Percentiles rank a stretch among this genome's conserved stretches.
Conservation (phyloP, 768 basidiomycete genomes). For the Boletellus sp. region DNA sequence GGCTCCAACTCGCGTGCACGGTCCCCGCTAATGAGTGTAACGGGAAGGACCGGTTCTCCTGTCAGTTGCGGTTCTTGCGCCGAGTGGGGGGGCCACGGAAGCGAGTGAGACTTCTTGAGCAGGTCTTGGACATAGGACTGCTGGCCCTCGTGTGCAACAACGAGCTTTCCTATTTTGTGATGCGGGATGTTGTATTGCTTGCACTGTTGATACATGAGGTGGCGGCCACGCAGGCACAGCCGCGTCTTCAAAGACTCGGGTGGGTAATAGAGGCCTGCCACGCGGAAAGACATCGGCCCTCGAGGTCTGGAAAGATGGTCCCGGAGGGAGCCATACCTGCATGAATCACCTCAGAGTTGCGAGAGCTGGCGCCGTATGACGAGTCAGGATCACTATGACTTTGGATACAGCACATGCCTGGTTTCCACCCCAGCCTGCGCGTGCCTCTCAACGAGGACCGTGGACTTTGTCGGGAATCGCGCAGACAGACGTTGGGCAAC, state of each 20-base stretch:
- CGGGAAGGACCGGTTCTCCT: slow-evolving; percentile 47
- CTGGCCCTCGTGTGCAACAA: slow-evolving; percentile 74
- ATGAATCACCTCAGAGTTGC: slow-evolving; percentile 95
- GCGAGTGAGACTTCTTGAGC: slow-evolving; percentile 53
- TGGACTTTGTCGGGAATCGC: slow-evolving; percentile 63
- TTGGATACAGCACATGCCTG: slow-evolving; percentile 44
- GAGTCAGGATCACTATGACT: not conserved
- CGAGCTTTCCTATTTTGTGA: slow-evolving; percentile 81
- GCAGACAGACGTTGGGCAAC: slow-evolving; percentile 72
- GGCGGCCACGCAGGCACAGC: slow-evolving; percentile 82
- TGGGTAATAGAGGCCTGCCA: slow-evolving; percentile 79
- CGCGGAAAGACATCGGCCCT: not conserved
- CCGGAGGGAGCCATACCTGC: slow-evolving; percentile 48
- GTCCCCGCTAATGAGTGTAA: slow-evolving; percentile 62
- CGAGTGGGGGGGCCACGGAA: slow-evolving; percentile 50
- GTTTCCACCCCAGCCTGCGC: slow-evolving; percentile 76
- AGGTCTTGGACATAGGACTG: slow-evolving; percentile 66
- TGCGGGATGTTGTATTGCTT: slow-evolving; percentile 56
- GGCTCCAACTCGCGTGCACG: slow-evolving; percentile 78
- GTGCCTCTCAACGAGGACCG: slow-evolving; percentile 80
- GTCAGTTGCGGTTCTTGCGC: slow-evolving; percentile 12
- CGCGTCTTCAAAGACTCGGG: slow-evolving; percentile 77
- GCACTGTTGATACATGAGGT: slow-evolving; percentile 80
- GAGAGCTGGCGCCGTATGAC: slow-evolving; percentile 49
- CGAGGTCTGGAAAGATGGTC: not conserved